Evolutionary conservation across 768 basidiomycete species (phyloP), one percentile per base, ranked within the genome.

Genomic region (Leucocoprinus sp.): DNA sequence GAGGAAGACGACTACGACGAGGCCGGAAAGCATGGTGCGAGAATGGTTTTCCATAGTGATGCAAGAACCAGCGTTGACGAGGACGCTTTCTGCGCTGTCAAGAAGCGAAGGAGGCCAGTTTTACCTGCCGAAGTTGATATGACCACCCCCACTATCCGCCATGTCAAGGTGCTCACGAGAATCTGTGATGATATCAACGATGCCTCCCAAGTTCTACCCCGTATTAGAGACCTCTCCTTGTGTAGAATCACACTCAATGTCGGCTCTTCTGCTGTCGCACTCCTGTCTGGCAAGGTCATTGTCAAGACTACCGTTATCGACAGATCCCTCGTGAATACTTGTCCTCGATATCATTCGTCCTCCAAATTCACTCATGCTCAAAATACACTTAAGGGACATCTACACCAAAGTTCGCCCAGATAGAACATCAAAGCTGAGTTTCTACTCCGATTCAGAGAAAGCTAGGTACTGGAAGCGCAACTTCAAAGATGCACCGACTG

Each of bases 1-100:
- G 61, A 64, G 27, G 62, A 58, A 41, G 51, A 56, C 27, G 48
- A 50, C 33, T 48, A 44, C 5, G 45, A 34, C 5, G 35, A 43
- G 21, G 19, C 44, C 23, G 29, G 23, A 24, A 18, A 39, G 24
- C 42, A 49, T 4, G 40, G 43, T 19, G 37, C 48, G 55, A 41
- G 55, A 50, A 49, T 51, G 48, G 38, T 48, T 2, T 18, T 28
- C 29, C 12, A 54, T 14, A 43, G 50, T 23, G 51, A 65, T 58
- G 55, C 59, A 31, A 55, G 56, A 8, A 23, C 8, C n/a, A 37
- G 38, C 15, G 8, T 15, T 45, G 55, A 65, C 52, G 50, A 39
- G 48, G 38, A 55, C 39, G 22, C 54, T 38, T 50, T 52, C 35
- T 42, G 60, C 34, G 45, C 51, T 9, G 15, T 45, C 27, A 61